Evolutionary conservation across 768 basidiomycete genomes (phyloP).

Genomic region (Rhizopogon salebrosus): DNA sequence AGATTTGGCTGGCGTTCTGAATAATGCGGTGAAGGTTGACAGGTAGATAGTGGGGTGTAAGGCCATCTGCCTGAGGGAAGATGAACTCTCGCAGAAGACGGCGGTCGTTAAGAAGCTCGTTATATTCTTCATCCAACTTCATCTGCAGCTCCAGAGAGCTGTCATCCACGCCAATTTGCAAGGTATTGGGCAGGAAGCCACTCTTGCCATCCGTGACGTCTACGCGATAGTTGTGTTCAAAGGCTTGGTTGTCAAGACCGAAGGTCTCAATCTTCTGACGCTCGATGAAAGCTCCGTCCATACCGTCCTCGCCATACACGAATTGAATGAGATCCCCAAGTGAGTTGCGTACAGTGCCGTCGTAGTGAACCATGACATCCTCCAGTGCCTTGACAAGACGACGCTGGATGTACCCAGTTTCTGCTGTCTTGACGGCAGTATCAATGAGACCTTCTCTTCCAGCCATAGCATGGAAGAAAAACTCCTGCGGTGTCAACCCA

Average conservation of each 20-base stretch:
- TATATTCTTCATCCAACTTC: slow-evolving; percentile 77
- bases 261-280: slow-evolving; percentile 91
- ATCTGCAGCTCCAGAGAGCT: slow-evolving; percentile 78
- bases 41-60: slow-evolving; percentile 78
- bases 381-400: slow-evolving; percentile 97
- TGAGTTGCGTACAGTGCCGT: slow-evolving; percentile 96
- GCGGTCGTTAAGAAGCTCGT: slow-evolving; percentile 68
- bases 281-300: slow-evolving; percentile 98
- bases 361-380: slow-evolving; percentile 96
- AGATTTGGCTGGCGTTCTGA: slow-evolving; percentile 93
- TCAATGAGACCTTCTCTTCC: slow-evolving; percentile 99
- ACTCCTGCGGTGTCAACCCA: slow-evolving; percentile 95
- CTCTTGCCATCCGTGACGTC: slow-evolving; percentile 83
- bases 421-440: slow-evolving; percentile 99
- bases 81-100: slow-evolving; percentile 72
- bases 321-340: slow-evolving; percentile 95
- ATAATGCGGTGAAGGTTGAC: slow-evolving; percentile 95
- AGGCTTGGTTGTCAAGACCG: slow-evolving; percentile 72
- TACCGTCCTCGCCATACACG: slow-evolving; percentile 96
- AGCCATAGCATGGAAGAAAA: slow-evolving; percentile 99
- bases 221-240: slow-evolving; percentile 91
- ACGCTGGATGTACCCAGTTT: slow-evolving; percentile 98
- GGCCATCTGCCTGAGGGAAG: slow-evolving; percentile 72
- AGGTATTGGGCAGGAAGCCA: slow-evolving; percentile 72
- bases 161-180: slow-evolving; percentile 87